Percentiles rank a stretch among this genome's conserved stretches.
These are phyloP conservation scores for Cladochytrium replicatum DNA, from an alignment of 192 early-diverging fungal species.

Conservation along the genomic window DNA sequence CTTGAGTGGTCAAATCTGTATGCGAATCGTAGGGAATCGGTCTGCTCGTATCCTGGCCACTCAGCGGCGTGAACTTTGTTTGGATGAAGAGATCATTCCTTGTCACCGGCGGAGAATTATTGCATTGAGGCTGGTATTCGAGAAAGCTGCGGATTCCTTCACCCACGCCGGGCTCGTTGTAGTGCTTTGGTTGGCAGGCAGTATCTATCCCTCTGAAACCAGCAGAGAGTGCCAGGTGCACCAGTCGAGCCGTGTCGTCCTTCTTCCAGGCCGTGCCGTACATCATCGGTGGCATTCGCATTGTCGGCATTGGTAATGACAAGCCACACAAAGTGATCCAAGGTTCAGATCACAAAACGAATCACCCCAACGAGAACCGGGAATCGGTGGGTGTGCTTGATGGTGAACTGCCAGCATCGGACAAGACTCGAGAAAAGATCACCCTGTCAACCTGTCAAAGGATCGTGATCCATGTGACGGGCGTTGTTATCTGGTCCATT, in stretches of 20 bases:
- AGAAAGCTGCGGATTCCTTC: constrained; percentile 4
- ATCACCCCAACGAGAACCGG: no score
- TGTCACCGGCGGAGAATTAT: neutral
- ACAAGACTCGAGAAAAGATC: no score
- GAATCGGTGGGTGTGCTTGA: no score
- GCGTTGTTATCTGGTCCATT: no score
- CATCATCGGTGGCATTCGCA: constrained; percentile 5
- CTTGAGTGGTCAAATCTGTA: constrained; percentile 8
- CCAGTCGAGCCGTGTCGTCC: constrained; percentile 5
- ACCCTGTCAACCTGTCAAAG: no score
- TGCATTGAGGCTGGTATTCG: no score
- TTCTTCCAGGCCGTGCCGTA: constrained; percentile 24
- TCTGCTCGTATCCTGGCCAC: constrained; percentile 23
- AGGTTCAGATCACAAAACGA: no score
- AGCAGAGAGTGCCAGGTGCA: constrained; percentile 1
- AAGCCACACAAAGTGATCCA: no score
- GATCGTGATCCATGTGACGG: no score
- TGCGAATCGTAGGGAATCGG: constrained; percentile 17
- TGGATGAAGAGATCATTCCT: constrained; percentile 8
- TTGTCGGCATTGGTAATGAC: no score
- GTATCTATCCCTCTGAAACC: constrained; percentile 21
- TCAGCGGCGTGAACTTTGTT: constrained; percentile 17
- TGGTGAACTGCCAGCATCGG: no score
- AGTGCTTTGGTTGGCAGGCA: constrained; percentile 23
- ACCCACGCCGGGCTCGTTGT: constrained; percentile 1